Base-by-base conservation (phyloP, 2,329 filamentous ascomycete genomes). In the Aspergillus jensenii region DNA sequence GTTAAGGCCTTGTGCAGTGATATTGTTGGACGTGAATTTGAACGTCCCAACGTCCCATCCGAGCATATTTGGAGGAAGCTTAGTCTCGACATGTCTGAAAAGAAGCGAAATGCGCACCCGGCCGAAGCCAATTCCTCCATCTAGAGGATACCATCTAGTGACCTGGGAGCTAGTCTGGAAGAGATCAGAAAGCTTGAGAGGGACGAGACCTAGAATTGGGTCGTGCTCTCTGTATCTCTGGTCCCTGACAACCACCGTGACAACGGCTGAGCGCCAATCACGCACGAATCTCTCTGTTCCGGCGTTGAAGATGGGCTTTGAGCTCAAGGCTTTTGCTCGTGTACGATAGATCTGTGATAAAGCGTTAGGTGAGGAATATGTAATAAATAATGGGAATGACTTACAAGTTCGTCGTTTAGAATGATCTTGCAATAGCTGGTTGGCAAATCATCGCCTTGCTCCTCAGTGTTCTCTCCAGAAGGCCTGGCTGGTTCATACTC, bases 11-110 rank as follows among this genome's bases (percentile, higher is more conserved):
- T 82, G 76, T 0, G 89, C 86, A 0, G 83, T 82, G 47, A 98
- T 87, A 15, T 81, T 82, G 49, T 91, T 82, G 0, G 88, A 91
- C 0, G 84, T 78, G 71, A 98, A 96, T 69, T 96, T 89, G 69
- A 98, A 96, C 0, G 93, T 96, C 37, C 95, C 95, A 44, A 98
- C 90, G 60, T 97, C 91, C 90, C 93, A 98, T 9, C 93, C 92
- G 4, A 97, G 83, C 74, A 96, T 89, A 41, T 87, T 79, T 0
- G 90, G 90, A n/a, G 93, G 93, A 1, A 98, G 81, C 46, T 87
- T 87, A 53, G 93, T 89, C 73, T 96, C 93, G 44, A 97, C 85
- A 27, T 90, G 93, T 27, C 93, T 88, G 84, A 97, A 96, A 3
- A 98, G 82, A 3, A 98, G 76, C 0, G 91, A 96, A 64, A 99